These are phyloP conservation scores for Arabidopsis thaliana DNA, from an alignment of 345 rosid genomes.

Conservation along the genomic window TAIR10.1 NC_003075.7:10075501-10076000, in stretches of 20 bases:
- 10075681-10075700: too few species aligned
- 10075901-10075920: slow-evolving; percentile 32
- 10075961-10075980: slow-evolving; percentile 15
- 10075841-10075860: background rate
- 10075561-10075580: background rate
- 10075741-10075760: slow-evolving; percentile 25
- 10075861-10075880: background rate
- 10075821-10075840: slow-evolving; percentile 25
- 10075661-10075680: slow-evolving; percentile 7
- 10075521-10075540: slow-evolving; percentile 17
- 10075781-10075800: slow-evolving; percentile 10
- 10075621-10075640: background rate
- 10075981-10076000: slow-evolving; percentile 35
- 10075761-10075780: background rate
- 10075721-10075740: background rate
- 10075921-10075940: background rate
- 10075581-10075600: background rate
- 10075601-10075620: background rate
- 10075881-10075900: background rate
- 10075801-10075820: background rate
- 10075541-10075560: background rate
- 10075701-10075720: too few species aligned
- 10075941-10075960: background rate
- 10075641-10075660: slow-evolving; percentile 11
- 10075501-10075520: slow-evolving; percentile 11